A percentile compares a stretch with the other conserved stretches of the same genome.
These are phyloP conservation scores for Mortierella sp. DNA, from an alignment of 371 early-diverging fungal species.

Conservation along the genomic window DNA sequence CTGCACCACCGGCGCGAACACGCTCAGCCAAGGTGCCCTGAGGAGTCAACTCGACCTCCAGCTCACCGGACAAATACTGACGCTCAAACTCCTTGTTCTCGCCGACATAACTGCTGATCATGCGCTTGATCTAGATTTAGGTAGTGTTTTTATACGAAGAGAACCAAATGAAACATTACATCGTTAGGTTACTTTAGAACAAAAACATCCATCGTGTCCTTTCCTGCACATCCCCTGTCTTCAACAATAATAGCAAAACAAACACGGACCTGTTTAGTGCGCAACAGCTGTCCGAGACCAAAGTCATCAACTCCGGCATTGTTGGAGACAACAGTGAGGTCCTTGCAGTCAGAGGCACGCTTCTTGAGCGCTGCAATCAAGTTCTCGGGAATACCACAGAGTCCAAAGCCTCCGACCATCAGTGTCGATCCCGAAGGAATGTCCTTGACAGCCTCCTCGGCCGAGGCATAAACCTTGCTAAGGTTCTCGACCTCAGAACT, in stretches of 20 bases:
- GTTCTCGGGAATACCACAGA: constrained; percentile 78
- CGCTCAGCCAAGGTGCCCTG: constrained; percentile 75
- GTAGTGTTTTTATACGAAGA: too few species aligned
- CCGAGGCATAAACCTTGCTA: constrained; percentile 41
- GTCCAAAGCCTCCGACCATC: constrained; percentile 78
- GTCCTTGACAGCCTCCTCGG: constrained; percentile 65
- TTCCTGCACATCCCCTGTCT: too few species aligned
- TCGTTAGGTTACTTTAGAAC: not conserved
- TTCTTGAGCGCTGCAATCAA: constrained; percentile 69
- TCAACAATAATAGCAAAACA: not conserved
- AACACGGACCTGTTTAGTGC: constrained; percentile 61
- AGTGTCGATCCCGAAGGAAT: constrained; percentile 65
- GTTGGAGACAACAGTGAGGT: constrained; percentile 77
- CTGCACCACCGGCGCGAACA: constrained; percentile 76
- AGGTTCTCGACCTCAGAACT: constrained; percentile 21
- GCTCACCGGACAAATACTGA: constrained; percentile 77
- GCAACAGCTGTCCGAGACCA: constrained; percentile 72
- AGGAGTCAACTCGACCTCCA: constrained; percentile 78
- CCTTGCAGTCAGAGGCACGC: constrained; percentile 59
- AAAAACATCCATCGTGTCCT: too few species aligned
- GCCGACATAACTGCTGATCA: constrained; percentile 79
- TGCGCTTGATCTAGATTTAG: constrained; percentile 66
- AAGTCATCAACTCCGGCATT: constrained; percentile 75
- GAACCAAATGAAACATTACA: too few species aligned
- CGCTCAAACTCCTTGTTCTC: constrained; percentile 81